Percentiles rank a stretch among this genome's conserved stretches.
Conservation (phyloP, 768 basidiomycete genomes). For the Rhodocollybia butyracea region DNA sequence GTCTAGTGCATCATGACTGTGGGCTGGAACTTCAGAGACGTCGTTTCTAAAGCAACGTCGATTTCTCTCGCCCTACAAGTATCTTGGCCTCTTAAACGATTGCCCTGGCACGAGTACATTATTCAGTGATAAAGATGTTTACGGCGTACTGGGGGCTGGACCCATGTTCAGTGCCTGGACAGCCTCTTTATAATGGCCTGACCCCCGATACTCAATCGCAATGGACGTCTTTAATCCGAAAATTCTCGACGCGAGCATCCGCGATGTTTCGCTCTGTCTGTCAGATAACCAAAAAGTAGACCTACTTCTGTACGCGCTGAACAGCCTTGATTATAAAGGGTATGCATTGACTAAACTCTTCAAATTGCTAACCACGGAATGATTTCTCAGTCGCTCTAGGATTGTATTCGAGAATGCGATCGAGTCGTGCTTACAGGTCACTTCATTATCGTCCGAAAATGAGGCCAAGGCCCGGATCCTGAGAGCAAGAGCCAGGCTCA, state of each 20-base stretch:
- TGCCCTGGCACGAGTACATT: too few relatives aligned
- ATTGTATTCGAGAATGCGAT: constrained; percentile 71
- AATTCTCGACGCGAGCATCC: constrained; percentile 74
- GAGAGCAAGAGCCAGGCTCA: constrained; percentile 64
- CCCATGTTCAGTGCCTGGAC: too few relatives aligned
- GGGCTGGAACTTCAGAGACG: too few relatives aligned
- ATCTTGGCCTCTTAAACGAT: too few relatives aligned
- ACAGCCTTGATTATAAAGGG: constrained; percentile 72
- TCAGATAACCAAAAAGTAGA: constrained; percentile 67
- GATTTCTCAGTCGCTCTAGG: constrained; percentile 44
- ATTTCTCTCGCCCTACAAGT: too few relatives aligned
- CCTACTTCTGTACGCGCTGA: constrained; percentile 76
- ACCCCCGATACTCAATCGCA: too few relatives aligned
- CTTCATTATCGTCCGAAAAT: constrained; percentile 46
- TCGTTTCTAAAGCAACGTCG: too few relatives aligned
- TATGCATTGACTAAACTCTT: constrained; percentile 26
- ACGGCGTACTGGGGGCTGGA: too few relatives aligned
- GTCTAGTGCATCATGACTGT: too few relatives aligned
- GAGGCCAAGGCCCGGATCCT: constrained; percentile 60
- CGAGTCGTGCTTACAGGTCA: constrained; percentile 63
- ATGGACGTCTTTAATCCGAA: constrained; percentile 75
- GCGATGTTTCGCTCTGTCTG: constrained; percentile 57
- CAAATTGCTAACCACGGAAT: not conserved
- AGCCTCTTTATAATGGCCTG: too few relatives aligned
- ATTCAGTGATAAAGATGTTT: too few relatives aligned